phyloP scores from a whole-genome alignment of 352 stramenopile genomes.

The Globisporangium solare region DNA sequence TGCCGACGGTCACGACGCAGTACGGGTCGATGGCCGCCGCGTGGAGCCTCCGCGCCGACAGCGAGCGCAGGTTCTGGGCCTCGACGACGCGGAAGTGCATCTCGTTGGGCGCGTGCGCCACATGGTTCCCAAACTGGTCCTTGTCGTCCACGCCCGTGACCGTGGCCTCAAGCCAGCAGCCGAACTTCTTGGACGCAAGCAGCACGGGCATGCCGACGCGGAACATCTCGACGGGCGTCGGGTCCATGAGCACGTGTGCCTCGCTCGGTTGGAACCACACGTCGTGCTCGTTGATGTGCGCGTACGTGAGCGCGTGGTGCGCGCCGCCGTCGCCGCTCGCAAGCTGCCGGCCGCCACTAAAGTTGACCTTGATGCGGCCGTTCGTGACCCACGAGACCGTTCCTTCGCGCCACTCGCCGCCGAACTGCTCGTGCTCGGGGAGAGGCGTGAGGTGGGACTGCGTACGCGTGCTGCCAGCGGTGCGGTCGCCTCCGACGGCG shows the following conservation, averaged over 20 bases:
- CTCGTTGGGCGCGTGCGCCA: constrained; percentile 34
- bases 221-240: constrained; percentile 46
- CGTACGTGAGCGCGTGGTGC: not conserved
- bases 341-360: constrained; percentile 36
- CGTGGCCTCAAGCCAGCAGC: constrained; percentile 39
- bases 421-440: not conserved
- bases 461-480: too few species aligned
- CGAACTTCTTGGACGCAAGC: constrained; percentile 45
- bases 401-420: constrained; percentile 50
- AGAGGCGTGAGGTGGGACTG: too few species aligned
- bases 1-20: constrained; percentile 36
- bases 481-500: not conserved
- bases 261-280: constrained; percentile 45
- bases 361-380: constrained; percentile 55
- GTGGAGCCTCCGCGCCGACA: constrained; percentile 16
- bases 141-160: constrained; percentile 33
- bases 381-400: constrained; percentile 57
- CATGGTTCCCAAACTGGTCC: constrained; percentile 36
- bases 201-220: constrained; percentile 42
- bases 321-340: constrained; percentile 5
- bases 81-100: constrained; percentile 52
- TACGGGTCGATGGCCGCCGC: constrained; percentile 41
- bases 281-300: constrained; percentile 17
- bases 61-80: constrained; percentile 39
- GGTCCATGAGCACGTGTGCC: constrained; percentile 38